phyloP scores from a whole-genome alignment of 163 green algal genomes.

The Scenedesmus sp. region DNA sequence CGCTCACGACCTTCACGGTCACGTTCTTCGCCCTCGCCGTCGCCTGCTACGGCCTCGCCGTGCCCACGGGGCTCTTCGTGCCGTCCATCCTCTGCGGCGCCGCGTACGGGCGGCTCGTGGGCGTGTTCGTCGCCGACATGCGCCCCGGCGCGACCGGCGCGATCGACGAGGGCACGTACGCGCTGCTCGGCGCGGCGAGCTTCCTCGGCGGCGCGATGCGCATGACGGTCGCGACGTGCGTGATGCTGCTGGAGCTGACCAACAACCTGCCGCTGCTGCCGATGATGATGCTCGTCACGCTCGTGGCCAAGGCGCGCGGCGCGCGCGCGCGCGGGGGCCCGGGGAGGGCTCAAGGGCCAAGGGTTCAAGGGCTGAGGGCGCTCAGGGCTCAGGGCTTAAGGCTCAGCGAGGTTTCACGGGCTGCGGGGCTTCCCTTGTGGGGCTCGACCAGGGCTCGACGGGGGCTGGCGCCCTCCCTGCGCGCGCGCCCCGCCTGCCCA shows the following conservation, averaged over 20 bases:
- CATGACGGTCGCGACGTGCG: constrained; percentile 83
- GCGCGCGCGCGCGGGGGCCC: too few relatives aligned
- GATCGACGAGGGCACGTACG: constrained; percentile 89
- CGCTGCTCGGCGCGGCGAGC: constrained; percentile 82
- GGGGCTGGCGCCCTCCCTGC: too few relatives aligned
- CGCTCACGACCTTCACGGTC: constrained; percentile 67
- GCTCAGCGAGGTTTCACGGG: too few relatives aligned
- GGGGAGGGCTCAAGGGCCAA: too few relatives aligned
- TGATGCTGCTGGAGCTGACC: constrained; percentile 90
- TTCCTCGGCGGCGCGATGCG: constrained; percentile 86
- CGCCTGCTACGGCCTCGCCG: constrained; percentile 68
- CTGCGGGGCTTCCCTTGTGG: too few relatives aligned
- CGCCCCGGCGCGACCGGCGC: constrained; percentile 50
- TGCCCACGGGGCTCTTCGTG: constrained; percentile 81
- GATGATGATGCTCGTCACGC: constrained; percentile 86
- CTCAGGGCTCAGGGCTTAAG: too few relatives aligned
- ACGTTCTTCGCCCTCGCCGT: constrained; percentile 77
- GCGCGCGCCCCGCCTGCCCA: too few relatives aligned
- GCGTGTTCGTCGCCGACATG: constrained; percentile 79
- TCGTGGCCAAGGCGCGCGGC: constrained; percentile 76
- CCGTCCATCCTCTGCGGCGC: constrained; percentile 81
- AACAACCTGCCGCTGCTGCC: constrained; percentile 85
- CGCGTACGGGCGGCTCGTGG: constrained; percentile 80
- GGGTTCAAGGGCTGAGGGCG: too few relatives aligned
- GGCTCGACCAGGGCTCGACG: too few relatives aligned